Evolutionary conservation across 202 grass and related monocot genomes (phyloP), one percentile per base, ranked within the genome.

Genomic region (Thinopyrum obtusiflorum): DNA sequence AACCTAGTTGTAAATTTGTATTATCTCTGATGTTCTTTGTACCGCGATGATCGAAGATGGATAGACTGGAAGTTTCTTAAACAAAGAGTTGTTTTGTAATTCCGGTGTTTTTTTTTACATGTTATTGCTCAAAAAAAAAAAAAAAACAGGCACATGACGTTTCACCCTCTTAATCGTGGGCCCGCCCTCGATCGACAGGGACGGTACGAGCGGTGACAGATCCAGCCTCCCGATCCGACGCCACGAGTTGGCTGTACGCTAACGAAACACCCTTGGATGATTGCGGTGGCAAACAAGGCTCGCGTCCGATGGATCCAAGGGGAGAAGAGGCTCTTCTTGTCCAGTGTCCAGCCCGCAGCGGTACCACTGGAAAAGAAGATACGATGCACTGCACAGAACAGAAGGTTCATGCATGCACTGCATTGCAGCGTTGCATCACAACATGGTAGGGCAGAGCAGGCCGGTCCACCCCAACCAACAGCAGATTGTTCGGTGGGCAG

Each of bases 371-470:
- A 11, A 17, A 14, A 42, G 27, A 32, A 71, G 73, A 77, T 64
- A 68, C 67, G 42, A 46, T 13, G 11, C 40, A 13, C 40, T 44
- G 40, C 40, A 39, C 37, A 42, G 12, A 8, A 40, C 31, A 82
- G 15, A 24, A 77, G 51, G 74, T n/a, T 77, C 78, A 63, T 73
- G 55, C 66, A 60, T n/a, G 25, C 39, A 28, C 39, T 14, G 24
- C 36, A 65, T 9, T 21, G 7, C 70, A 74, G 29, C 8, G 71
- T 20, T 53, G 25, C 78, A 81, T 77, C 51, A 21, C 77, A 84
- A 78, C 89, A 91, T 88, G 89, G 77, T 91, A 91, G 86, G 89
- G 89, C 62, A 82, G 72, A 7, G 10, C 15, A 8, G 27, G 12
- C 51, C 51, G 18, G 17, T 20, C 51, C 51, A 18, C 68, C 4